phyloP scores from a whole-genome alignment of 1,284 basidiomycete genomes.

The Melampsora larici-populina region DNA sequence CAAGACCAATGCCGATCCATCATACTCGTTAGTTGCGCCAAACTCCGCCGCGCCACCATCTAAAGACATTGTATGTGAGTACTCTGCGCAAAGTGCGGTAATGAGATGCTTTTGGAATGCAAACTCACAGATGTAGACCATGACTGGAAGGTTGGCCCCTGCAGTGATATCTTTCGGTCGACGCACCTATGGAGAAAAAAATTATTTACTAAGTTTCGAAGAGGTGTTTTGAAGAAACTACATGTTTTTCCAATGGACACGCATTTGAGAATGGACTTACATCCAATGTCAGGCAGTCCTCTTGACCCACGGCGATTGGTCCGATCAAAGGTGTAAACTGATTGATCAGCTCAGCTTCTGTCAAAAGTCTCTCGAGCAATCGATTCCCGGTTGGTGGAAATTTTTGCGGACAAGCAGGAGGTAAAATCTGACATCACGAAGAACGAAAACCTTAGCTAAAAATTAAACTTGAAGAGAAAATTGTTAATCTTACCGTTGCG shows the following conservation, averaged over 20 bases:
- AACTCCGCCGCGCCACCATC: neutral
- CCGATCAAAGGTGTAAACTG: neutral
- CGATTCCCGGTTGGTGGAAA: neutral
- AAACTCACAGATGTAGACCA: neutral
- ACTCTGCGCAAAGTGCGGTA: neutral
- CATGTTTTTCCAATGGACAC: neutral
- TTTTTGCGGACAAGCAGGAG: constrained; percentile 14
- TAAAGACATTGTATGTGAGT: neutral
- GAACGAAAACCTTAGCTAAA: neutral
- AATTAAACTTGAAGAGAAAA: neutral
- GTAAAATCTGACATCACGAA: neutral
- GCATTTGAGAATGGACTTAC: neutral
- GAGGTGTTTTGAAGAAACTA: too few species aligned
- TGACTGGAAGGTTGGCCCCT: neutral
- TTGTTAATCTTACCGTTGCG: neutral
- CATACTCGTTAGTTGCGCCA: neutral
- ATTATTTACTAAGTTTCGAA: neutral
- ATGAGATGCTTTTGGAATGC: neutral
- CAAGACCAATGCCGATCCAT: neutral
- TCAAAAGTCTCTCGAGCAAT: neutral
- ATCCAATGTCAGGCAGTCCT: constrained; percentile 14
- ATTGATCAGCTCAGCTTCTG: neutral
- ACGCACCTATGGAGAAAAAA: neutral
- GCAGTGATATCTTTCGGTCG: neutral
- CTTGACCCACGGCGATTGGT: neutral